Conservation (phyloP, 2,329 filamentous ascomycete genomes). For the Knoxdaviesia proteae region DNA sequence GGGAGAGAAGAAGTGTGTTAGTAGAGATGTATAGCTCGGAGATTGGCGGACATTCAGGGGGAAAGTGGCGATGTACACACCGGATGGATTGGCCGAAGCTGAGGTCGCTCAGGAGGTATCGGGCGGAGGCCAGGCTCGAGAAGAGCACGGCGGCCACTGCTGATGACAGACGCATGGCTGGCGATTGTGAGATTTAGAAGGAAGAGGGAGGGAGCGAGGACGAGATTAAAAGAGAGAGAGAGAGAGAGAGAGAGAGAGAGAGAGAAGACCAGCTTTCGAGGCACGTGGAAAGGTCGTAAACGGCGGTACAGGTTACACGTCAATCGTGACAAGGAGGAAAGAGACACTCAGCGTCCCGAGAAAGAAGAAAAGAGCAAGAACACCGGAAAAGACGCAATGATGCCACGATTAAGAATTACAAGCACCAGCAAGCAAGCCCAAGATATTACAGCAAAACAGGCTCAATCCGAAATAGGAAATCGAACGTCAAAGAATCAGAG, state of each 20-base stretch:
- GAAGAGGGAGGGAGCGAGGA: not conserved
- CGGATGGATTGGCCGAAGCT: constrained; percentile 56
- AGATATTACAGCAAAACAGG: too few species aligned
- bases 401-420: not conserved
- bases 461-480: too few species aligned
- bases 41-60: too few species aligned
- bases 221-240: not conserved
- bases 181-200: constrained; percentile 2
- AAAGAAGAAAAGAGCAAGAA: not conserved
- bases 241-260: not conserved
- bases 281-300: not conserved
- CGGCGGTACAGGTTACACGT: not conserved
- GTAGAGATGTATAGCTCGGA: too few species aligned
- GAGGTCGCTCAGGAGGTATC: constrained; percentile 48
- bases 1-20: too few species aligned
- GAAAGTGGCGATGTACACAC: constrained; percentile 16
- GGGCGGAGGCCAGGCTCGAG: constrained; percentile 30
- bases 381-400: not conserved
- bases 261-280: not conserved
- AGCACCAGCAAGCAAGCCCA: too few species aligned
- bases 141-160: constrained; percentile 3
- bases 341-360: not conserved
- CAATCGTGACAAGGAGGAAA: not conserved
- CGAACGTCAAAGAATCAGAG: too few species aligned
- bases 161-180: constrained; percentile 2